Percentiles rank a stretch among this genome's conserved stretches.
Evolutionary conservation across 192 early-diverging fungal species (phyloP).

Genomic region (Podila verticillata): DNA sequence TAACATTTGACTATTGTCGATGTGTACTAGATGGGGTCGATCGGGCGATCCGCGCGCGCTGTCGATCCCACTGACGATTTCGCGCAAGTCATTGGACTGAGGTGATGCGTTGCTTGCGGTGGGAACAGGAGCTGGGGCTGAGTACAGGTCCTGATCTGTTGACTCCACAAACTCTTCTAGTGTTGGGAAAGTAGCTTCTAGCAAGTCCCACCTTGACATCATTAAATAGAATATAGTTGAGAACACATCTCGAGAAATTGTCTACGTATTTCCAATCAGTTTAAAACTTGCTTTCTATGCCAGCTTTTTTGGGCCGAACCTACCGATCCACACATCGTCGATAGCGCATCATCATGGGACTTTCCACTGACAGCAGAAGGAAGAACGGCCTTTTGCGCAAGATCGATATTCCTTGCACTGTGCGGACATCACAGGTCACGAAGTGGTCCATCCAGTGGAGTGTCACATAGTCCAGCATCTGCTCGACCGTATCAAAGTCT

Average conservation of each 20-base stretch:
- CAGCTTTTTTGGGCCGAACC: background rate
- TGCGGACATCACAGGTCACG: conserved; percentile 74
- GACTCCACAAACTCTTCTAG: conserved; percentile 69
- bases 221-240: background rate
- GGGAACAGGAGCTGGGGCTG: conserved; percentile 7
- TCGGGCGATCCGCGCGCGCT: no score
- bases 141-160: conserved; percentile 64
- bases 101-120: conserved; percentile 8
- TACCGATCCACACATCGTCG: conserved; percentile 60
- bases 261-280: no score
- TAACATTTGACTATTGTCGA: no score
- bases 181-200: conserved; percentile 18
- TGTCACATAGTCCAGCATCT: conserved; percentile 74
- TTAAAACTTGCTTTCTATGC: background rate
- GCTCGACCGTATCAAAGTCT: conserved; percentile 65
- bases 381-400: conserved; percentile 86
- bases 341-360: conserved; percentile 78
- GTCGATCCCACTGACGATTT: no score
- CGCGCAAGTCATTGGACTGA: no score
- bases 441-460: conserved; percentile 78
- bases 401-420: conserved; percentile 62
- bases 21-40: no score
- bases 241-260: no score
- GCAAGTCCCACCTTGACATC: conserved; percentile 9
- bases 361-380: conserved; percentile 85